These are phyloP conservation scores for Paraphaeosphaeria sporulosa DNA, from an alignment of 2,329 filamentous ascomycete species.

Conservation along the genomic window DNA sequence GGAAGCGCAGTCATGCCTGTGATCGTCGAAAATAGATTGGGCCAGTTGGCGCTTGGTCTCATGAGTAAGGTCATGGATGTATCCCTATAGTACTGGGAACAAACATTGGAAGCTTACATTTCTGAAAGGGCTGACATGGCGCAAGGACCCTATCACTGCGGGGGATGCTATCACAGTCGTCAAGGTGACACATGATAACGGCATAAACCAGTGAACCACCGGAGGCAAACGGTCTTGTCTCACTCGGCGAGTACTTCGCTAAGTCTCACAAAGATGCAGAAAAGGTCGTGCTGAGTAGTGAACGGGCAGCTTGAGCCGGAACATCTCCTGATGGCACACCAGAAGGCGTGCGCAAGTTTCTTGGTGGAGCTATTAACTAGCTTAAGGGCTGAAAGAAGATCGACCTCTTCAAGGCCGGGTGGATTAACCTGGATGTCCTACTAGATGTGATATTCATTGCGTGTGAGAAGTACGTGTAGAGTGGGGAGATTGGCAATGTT, in stretches of 20 bases:
- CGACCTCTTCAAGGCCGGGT: constrained; percentile 51
- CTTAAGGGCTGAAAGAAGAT: constrained; percentile 50
- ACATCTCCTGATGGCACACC: constrained; percentile 43
- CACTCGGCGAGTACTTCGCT: constrained; percentile 56
- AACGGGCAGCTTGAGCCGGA: constrained; percentile 46
- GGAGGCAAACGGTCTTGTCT: constrained; percentile 50
- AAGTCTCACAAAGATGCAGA: constrained; percentile 55
- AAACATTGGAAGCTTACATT: not conserved
- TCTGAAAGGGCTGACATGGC: constrained; percentile 40
- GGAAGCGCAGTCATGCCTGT: too few species aligned
- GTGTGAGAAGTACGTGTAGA: constrained; percentile 27
- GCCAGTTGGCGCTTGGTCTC: constrained; percentile 50
- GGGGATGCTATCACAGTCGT: constrained; percentile 46
- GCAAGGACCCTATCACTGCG: constrained; percentile 27
- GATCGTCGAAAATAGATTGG: constrained; percentile 38
- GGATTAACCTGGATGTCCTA: constrained; percentile 47
- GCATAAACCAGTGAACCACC: constrained; percentile 54
- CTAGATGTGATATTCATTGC: constrained; percentile 48
- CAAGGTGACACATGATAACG: constrained; percentile 40
- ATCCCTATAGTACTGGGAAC: too few species aligned
- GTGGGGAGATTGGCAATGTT: constrained; percentile 49
- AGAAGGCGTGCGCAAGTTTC: constrained; percentile 46
- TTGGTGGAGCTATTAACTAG: constrained; percentile 48
- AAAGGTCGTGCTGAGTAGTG: constrained; percentile 55
- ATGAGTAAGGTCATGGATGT: constrained; percentile 39